These are phyloP conservation scores for Schoenoplectus tabernaemontani DNA, from an alignment of 202 grass and related monocot species.

Conservation along the genomic window DNA sequence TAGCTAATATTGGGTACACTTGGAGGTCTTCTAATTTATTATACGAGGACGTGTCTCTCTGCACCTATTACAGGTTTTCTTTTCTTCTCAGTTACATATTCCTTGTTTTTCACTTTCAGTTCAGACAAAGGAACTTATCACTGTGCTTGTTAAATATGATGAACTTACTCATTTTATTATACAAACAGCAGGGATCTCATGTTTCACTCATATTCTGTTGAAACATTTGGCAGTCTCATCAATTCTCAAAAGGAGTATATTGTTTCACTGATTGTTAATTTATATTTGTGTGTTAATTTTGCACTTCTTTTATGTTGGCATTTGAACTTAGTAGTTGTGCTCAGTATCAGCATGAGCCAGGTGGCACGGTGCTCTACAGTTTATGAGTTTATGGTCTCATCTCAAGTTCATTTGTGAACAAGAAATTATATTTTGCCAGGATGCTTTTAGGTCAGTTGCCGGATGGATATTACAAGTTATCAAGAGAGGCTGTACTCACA, in stretches of 20 bases:
- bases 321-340: neutral
- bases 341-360: neutral
- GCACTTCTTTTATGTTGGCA: neutral
- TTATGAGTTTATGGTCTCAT: neutral
- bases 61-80: slow-evolving; percentile 71
- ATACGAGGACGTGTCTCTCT: slow-evolving; percentile 59
- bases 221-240: neutral
- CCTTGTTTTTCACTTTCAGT: slow-evolving; percentile 15
- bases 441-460: slow-evolving; percentile 69
- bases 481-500: slow-evolving; percentile 57
- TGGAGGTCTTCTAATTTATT: slow-evolving; percentile 64
- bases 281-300: neutral
- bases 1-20: slow-evolving; percentile 80
- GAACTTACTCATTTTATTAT: neutral
- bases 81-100: neutral
- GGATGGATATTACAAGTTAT: slow-evolving; percentile 74
- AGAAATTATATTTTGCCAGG: slow-evolving; percentile 29
- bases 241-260: neutral
- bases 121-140: neutral
- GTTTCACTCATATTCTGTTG: neutral
- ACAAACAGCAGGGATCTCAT: neutral
- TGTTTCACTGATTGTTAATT: neutral
- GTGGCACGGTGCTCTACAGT: neutral
- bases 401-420: neutral
- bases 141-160: neutral